Percentiles rank a stretch among this genome's conserved stretches.
Evolutionary conservation across 257 asterid species (phyloP).

Genomic region (Nicotiana benthamiana): DNA sequence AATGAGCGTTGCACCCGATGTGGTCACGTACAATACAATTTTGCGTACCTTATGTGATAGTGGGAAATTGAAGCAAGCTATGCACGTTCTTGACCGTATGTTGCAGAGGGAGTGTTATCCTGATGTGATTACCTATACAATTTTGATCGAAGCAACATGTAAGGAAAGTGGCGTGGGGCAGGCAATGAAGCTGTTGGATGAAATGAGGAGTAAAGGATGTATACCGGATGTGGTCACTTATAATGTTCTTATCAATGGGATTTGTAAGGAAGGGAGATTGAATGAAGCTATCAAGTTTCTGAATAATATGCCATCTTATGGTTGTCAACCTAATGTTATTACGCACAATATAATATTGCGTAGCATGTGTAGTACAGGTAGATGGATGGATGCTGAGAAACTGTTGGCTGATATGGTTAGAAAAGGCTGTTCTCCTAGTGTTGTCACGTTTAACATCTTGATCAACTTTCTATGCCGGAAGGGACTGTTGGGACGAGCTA

Average conservation of each 20-base stretch:
- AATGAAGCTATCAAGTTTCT: conserved; percentile 69
- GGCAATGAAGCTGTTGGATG: conserved; percentile 80
- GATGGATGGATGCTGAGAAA: conserved; percentile 91
- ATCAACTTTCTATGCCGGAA: conserved; percentile 71
- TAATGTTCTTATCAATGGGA: conserved; percentile 69
- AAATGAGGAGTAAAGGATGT: conserved; percentile 71
- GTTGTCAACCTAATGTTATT: conserved; percentile 76
- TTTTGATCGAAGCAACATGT: conserved; percentile 74
- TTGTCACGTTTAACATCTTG: conserved; percentile 76
- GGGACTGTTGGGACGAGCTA: conserved; percentile 59
- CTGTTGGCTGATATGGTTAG: conserved; percentile 66
- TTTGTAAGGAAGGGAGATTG: conserved; percentile 78
- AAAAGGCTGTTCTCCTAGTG: conserved; percentile 75
- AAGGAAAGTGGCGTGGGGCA: conserved; percentile 57
- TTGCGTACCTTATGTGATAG: conserved; percentile 58
- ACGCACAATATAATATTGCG: conserved; percentile 70
- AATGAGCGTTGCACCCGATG: conserved; percentile 79
- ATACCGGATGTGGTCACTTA: conserved; percentile 80
- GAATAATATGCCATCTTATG: conserved; percentile 53
- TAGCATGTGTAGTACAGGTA: conserved; percentile 74
- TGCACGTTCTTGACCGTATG: conserved; percentile 66
- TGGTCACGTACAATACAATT: conserved; percentile 76
- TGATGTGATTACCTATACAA: conserved; percentile 70
- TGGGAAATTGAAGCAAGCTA: conserved; percentile 70
- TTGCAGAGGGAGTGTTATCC: conserved; percentile 64